Evolutionary conservation across 2,329 filamentous ascomycete species (phyloP).

Genomic region (Rutstroemia sp.): DNA sequence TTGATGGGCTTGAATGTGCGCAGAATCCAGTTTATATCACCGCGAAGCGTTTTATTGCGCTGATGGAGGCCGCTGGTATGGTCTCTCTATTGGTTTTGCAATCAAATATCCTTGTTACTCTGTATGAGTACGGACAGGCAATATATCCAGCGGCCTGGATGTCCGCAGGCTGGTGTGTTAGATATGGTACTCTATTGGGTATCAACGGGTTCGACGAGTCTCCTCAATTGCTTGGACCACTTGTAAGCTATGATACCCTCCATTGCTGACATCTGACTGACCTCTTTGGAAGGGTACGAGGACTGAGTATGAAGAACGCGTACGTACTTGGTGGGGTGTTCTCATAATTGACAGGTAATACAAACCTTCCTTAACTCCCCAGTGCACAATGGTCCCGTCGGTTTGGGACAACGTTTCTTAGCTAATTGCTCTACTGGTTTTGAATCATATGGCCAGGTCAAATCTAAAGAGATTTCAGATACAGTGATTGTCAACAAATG

Average conservation of each 20-base stretch:
- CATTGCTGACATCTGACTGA: neutral
- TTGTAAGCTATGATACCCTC: slow-evolving; percentile 22
- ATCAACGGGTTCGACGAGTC: slow-evolving; percentile 32
- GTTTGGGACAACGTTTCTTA: no score
- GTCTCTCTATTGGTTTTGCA: slow-evolving; percentile 39
- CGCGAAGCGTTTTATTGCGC: slow-evolving; percentile 35
- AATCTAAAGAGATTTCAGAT: no score
- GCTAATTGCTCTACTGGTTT: no score
- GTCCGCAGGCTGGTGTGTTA: slow-evolving; percentile 37
- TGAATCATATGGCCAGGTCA: no score
- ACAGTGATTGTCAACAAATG: no score
- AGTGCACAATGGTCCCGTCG: no score
- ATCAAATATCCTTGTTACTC: slow-evolving; percentile 37
- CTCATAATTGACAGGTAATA: slow-evolving; percentile 37
- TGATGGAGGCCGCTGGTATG: slow-evolving; percentile 36
- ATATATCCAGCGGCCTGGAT: slow-evolving; percentile 45
- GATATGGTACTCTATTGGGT: slow-evolving; percentile 40
- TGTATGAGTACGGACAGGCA: slow-evolving; percentile 42
- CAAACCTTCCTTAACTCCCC: no score
- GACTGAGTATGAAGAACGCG: slow-evolving; percentile 40
- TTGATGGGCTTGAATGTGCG: slow-evolving; percentile 30
- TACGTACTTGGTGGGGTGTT: slow-evolving; percentile 42
- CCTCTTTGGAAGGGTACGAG: slow-evolving; percentile 32
- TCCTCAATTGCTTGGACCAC: slow-evolving; percentile 32
- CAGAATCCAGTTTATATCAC: slow-evolving; percentile 36